Percentiles rank a stretch among this genome's conserved stretches.
Evolutionary conservation across 2,329 filamentous ascomycete genomes (phyloP).

Genomic region (Xylariaceae sp.): DNA sequence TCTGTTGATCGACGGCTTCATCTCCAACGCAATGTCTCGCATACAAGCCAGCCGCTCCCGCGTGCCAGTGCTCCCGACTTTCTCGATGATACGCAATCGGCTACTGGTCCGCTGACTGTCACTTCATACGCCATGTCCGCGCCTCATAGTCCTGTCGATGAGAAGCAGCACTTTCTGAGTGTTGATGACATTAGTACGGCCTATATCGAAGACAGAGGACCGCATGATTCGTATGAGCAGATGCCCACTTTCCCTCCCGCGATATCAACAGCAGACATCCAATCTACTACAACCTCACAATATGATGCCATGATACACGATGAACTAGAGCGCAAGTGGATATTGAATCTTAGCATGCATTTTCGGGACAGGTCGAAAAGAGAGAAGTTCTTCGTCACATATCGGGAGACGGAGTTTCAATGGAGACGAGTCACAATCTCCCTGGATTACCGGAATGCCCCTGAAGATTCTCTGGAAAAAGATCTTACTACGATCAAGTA

Average conservation of each 20-base stretch:
- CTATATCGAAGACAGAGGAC: conserved; percentile 15
- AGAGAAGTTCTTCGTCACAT: conserved; percentile 98
- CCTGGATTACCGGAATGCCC: conserved; percentile 81
- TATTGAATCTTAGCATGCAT: conserved; percentile 96
- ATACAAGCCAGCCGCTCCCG: conserved; percentile 32
- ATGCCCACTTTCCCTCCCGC: conserved; percentile 12
- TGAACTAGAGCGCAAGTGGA: conserved; percentile 87
- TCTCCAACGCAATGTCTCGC: conserved; percentile 31
- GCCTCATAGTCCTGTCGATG: conserved; percentile 30
- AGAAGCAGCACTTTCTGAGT: conserved; percentile 26
- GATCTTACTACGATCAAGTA: conserved; percentile 74
- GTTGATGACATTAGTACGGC: conserved; percentile 17
- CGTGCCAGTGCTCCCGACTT: conserved; percentile 47
- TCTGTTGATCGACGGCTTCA: conserved; percentile 55
- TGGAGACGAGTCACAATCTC: conserved; percentile 92
- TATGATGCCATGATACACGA: conserved; percentile 66
- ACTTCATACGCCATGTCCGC: conserved; percentile 19
- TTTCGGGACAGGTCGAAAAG: conserved; percentile 88
- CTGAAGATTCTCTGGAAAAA: conserved; percentile 76
- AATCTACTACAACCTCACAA: conserved; percentile 36
- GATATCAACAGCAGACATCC: conserved; percentile 2
- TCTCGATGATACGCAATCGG: conserved; percentile 27
- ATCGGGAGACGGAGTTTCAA: conserved; percentile 69
- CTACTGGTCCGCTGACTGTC: conserved; percentile 10
- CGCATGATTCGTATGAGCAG: conserved; percentile 24